Evolutionary conservation across 208 protist species (phyloP).

Genomic region (Crithidia brevicula): DNA sequence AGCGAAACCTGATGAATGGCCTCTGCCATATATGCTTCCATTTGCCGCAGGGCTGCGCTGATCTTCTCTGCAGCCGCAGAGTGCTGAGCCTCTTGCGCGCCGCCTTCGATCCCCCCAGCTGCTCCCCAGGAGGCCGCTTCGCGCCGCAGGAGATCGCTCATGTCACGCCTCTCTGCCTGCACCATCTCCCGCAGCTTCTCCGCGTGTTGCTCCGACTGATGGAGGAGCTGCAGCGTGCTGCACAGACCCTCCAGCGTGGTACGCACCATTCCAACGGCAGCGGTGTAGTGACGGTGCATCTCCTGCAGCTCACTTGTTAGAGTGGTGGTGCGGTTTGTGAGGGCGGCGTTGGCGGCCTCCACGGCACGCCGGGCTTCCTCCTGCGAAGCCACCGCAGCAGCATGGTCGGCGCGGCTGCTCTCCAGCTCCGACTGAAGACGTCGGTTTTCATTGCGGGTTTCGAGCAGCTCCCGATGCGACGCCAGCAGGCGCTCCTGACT

Average conservation of each 20-base stretch:
- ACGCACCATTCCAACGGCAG: slow-evolving; percentile 45
- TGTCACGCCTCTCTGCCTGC: slow-evolving; percentile 52
- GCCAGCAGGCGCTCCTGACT: slow-evolving; percentile 35
- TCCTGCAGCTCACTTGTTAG: slow-evolving; percentile 34
- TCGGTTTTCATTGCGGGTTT: slow-evolving; percentile 27
- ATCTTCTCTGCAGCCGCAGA: slow-evolving; percentile 29
- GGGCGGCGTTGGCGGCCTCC: slow-evolving; percentile 47
- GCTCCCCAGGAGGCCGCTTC: slow-evolving; percentile 37
- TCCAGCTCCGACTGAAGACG: slow-evolving; percentile 22
- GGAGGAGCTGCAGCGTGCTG: slow-evolving; percentile 47
- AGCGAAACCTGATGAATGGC: slow-evolving; percentile 40
- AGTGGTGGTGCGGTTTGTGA: slow-evolving; percentile 40
- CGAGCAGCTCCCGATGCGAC: slow-evolving; percentile 35
- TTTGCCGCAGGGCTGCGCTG: slow-evolving; percentile 34
- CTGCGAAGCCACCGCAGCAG: not conserved
- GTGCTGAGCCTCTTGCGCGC: slow-evolving; percentile 19
- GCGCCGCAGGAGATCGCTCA: slow-evolving; percentile 60
- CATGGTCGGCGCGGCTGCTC: slow-evolving; percentile 13
- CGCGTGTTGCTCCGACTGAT: slow-evolving; percentile 45
- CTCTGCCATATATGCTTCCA: slow-evolving; percentile 56
- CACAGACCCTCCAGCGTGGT: slow-evolving; percentile 44
- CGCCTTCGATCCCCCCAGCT: not conserved
- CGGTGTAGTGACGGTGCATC: slow-evolving; percentile 51
- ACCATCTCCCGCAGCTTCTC: slow-evolving; percentile 55
- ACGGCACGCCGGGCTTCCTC: slow-evolving; percentile 27